These are phyloP conservation scores for Garcia nutans DNA, from an alignment of 345 rosid genomes.

Conservation along the genomic window DNA sequence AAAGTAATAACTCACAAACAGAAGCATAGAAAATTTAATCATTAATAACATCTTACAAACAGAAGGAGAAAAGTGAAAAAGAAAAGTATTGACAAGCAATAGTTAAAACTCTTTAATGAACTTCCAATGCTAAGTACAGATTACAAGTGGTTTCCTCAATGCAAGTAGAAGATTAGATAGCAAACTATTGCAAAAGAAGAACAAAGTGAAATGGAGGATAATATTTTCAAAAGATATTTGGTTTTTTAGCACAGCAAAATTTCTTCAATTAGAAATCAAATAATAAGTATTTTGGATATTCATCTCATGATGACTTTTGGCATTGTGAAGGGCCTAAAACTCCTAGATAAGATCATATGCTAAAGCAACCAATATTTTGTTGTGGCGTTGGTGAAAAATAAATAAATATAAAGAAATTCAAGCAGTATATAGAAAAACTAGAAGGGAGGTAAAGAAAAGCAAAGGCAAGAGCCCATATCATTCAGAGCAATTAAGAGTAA, in stretches of 20 bases:
- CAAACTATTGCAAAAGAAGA: neutral
- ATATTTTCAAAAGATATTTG: neutral
- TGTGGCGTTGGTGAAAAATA: neutral
- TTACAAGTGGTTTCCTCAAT: neutral
- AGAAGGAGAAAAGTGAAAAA: neutral
- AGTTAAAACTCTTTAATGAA: neutral
- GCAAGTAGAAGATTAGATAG: neutral
- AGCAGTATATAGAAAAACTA: neutral
- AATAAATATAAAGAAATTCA: neutral
- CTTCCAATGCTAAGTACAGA: neutral
- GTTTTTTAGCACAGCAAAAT: neutral
- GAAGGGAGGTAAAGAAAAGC: constrained; percentile 1
- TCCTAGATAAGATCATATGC: neutral
- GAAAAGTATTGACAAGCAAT: neutral
- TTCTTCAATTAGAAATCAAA: neutral
- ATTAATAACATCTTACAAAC: neutral
- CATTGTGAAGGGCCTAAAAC: neutral
- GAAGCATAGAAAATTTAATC: neutral
- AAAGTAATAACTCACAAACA: neutral
- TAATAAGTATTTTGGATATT: neutral
- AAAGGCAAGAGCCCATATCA: constrained; percentile 4
- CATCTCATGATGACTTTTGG: neutral
- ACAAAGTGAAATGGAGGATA: neutral
- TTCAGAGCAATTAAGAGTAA: constrained; percentile 22
- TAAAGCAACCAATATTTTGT: neutral